Evolutionary conservation across 1,284 basidiomycete species (phyloP).

Genomic region (Cutaneotrichosporon sp.): DNA sequence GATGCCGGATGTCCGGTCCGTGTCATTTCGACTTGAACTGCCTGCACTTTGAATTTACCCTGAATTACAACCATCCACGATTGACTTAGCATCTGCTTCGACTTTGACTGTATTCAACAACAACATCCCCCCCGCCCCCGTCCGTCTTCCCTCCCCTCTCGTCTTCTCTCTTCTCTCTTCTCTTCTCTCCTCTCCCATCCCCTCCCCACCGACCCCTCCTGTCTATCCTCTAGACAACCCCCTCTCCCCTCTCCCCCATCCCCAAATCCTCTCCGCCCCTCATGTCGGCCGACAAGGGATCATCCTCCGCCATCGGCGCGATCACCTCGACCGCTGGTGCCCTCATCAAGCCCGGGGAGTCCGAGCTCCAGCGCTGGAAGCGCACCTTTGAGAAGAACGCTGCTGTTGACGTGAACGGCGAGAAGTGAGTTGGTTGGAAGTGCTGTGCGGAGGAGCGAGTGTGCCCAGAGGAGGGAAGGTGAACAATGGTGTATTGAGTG

Average conservation of each 20-base stretch:
- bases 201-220: not conserved
- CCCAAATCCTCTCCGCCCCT: not conserved
- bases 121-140: not conserved
- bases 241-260: not conserved
- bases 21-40: not conserved
- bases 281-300: conserved; percentile 15
- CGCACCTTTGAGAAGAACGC: conserved; percentile 81
- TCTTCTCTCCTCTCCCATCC: not conserved
- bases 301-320: conserved; percentile 10
- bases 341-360: conserved; percentile 71
- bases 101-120: not conserved
- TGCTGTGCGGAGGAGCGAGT: not conserved
- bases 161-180: conserved; percentile 3
- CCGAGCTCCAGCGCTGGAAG: conserved; percentile 80
- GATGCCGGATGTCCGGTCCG: conserved; percentile 5
- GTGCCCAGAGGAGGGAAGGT: no score
- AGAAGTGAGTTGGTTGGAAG: conserved; percentile 66
- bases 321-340: conserved; percentile 38
- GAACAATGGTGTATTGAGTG: no score
- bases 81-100: not conserved
- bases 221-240: not conserved
- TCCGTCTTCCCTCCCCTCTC: no score
- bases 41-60: not conserved
- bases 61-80: not conserved
- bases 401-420: conserved; percentile 65